Conservation (phyloP, 345 rosid species). For the Aurinia saxatilis region DNA sequence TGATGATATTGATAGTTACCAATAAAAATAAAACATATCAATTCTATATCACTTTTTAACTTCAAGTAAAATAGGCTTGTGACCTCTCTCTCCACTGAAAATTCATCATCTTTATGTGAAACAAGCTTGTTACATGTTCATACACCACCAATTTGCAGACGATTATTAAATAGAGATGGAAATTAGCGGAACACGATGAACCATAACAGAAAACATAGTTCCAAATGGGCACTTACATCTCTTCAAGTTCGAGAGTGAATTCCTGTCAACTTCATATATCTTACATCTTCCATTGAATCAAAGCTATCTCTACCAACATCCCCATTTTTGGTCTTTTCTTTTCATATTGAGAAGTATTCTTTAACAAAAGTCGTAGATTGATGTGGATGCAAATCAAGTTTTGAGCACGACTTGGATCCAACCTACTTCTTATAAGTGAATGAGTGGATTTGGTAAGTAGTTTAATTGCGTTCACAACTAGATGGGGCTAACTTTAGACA, state of each 20-base stretch:
- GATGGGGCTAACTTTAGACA: background rate
- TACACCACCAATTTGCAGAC: background rate
- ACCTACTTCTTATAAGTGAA: background rate
- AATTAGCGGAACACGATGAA: background rate
- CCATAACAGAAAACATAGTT: slow-evolving; percentile 3
- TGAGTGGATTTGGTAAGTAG: background rate
- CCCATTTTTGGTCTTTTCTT: background rate
- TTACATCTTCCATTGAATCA: background rate
- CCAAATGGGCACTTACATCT: background rate
- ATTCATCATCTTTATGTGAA: background rate
- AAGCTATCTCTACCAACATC: background rate
- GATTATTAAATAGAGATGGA: background rate
- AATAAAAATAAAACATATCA: too few relatives aligned
- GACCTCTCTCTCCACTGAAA: too few relatives aligned
- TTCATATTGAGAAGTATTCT: background rate
- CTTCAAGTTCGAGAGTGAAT: background rate
- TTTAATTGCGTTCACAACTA: background rate
- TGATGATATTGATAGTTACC: too few relatives aligned
- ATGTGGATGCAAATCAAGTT: background rate
- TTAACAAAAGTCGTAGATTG: background rate
- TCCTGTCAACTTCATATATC: background rate
- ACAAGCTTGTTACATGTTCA: background rate
- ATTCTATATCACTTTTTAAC: too few relatives aligned
- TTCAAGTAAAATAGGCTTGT: too few relatives aligned
- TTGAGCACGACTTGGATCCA: background rate